phyloP scores from a whole-genome alignment of 1,139 yeast species.

The Suhomyces chickasaworum region DNA sequence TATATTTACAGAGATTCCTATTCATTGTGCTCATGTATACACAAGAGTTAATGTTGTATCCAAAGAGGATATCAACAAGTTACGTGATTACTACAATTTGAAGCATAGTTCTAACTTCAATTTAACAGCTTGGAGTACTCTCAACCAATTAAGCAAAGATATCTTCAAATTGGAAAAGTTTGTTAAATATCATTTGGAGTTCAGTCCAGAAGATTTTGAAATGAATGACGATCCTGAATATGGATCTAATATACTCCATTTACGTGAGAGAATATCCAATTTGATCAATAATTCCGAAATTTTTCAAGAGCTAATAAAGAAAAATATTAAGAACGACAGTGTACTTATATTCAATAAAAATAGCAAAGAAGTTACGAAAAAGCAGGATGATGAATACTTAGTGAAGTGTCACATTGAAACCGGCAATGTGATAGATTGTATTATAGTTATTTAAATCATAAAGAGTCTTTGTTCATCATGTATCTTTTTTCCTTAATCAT shows the following conservation, averaged over 20 bases:
- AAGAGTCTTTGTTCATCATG: slow-evolving; percentile 19
- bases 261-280: slow-evolving; percentile 54
- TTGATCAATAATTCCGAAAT: slow-evolving; percentile 53
- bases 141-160: slow-evolving; percentile 23
- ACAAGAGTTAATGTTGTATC: slow-evolving; percentile 50
- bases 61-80: slow-evolving; percentile 20
- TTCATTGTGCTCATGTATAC: slow-evolving; percentile 75
- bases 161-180: slow-evolving; percentile 37
- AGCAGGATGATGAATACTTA: slow-evolving; percentile 51
- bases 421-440: slow-evolving; percentile 59
- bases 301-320: slow-evolving; percentile 3
- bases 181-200: slow-evolving; percentile 68
- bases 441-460: slow-evolving; percentile 26
- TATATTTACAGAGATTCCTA: slow-evolving; percentile 67
- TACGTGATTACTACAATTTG: slow-evolving; percentile 32
- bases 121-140: slow-evolving; percentile 20
- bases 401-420: slow-evolving; percentile 67
- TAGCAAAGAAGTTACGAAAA: slow-evolving; percentile 27
- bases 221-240: slow-evolving; percentile 59
- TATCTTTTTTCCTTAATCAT: slow-evolving; percentile 35
- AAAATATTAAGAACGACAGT: slow-evolving; percentile 13
- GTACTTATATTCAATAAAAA: slow-evolving; percentile 36
- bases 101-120: slow-evolving; percentile 32
- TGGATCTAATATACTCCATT: slow-evolving; percentile 67
- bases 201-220: slow-evolving; percentile 78